Evolutionary conservation across 306 rosid species (phyloP).

Genomic region (Cicer cuneatum): DNA sequence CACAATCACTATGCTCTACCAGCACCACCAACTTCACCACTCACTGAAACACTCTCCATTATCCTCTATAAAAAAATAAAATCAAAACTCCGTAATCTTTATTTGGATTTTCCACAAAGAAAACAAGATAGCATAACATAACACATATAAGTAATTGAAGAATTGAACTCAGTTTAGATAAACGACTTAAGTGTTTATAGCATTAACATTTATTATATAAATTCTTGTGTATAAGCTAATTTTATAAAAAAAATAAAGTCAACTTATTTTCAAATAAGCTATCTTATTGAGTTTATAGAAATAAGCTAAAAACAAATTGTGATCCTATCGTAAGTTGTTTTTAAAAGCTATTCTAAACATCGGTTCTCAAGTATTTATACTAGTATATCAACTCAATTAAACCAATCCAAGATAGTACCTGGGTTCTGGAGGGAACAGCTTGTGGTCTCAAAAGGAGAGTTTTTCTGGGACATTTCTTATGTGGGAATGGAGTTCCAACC

Average conservation of each 20-base stretch:
- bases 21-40: constrained; percentile 96
- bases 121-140: constrained; percentile 4
- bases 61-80: constrained; percentile 59
- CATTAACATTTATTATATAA: no score
- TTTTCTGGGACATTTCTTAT: constrained; percentile 44
- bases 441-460: constrained; percentile 53
- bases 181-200: no score
- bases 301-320: no score
- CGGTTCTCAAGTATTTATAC: no score
- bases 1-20: constrained; percentile 90
- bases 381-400: no score
- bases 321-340: no score
- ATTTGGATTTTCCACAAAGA: constrained; percentile 1
- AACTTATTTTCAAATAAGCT: no score
- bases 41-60: constrained; percentile 82
- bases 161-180: neutral
- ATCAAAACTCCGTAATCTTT: neutral
- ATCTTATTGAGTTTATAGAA: no score
- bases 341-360: constrained; percentile 44
- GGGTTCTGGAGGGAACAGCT: constrained; percentile 76
- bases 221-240: no score
- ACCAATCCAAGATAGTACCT: constrained; percentile 50
- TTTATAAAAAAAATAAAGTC: neutral
- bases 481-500: constrained; percentile 41
- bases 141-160: neutral